A percentile compares a stretch with the other conserved stretches of the same genome.
These are phyloP conservation scores for Heimioporus sp. DNA, from an alignment of 768 basidiomycete genomes.

Conservation along the genomic window DNA sequence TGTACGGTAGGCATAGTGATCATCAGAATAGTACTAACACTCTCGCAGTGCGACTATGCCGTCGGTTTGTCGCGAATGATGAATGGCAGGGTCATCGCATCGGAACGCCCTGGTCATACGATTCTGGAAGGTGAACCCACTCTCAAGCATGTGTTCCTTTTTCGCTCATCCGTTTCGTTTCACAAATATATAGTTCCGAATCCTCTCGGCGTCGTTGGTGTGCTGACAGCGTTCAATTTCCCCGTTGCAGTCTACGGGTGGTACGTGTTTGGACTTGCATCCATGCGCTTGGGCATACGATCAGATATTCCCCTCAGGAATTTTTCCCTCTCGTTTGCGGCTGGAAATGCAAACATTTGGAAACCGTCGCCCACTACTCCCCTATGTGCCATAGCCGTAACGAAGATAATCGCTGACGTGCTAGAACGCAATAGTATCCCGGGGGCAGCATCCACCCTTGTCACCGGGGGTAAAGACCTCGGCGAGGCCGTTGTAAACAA, in stretches of 20 bases:
- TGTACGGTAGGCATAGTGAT: constrained; percentile 44
- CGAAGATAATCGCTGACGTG: constrained; percentile 77
- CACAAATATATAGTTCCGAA: constrained; percentile 67
- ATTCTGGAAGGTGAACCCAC: constrained; percentile 74
- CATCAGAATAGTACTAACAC: too few species aligned
- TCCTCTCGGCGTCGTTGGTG: constrained; percentile 72
- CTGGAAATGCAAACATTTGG: constrained; percentile 94
- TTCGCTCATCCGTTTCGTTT: constrained; percentile 5
- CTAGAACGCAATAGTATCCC: constrained; percentile 81
- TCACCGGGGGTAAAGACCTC: constrained; percentile 78
- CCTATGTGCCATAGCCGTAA: constrained; percentile 87
- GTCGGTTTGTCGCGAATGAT: constrained; percentile 92
- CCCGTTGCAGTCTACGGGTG: constrained; percentile 93
- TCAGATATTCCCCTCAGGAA: constrained; percentile 57
- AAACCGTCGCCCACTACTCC: constrained; percentile 92
- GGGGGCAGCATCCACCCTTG: constrained; percentile 79
- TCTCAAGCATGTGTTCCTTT: neutral
- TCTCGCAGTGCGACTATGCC: constrained; percentile 83
- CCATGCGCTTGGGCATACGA: constrained; percentile 1
- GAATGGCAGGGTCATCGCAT: constrained; percentile 85
- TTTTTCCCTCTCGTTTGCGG: constrained; percentile 80
- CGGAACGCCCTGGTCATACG: constrained; percentile 86
- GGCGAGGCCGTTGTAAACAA: constrained; percentile 80
- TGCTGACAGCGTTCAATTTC: constrained; percentile 95
- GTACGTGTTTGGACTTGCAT: constrained; percentile 37